These are phyloP conservation scores for Bacterosira constricta DNA, from an alignment of 108 stramenopile species.

Conservation along the genomic window DNA sequence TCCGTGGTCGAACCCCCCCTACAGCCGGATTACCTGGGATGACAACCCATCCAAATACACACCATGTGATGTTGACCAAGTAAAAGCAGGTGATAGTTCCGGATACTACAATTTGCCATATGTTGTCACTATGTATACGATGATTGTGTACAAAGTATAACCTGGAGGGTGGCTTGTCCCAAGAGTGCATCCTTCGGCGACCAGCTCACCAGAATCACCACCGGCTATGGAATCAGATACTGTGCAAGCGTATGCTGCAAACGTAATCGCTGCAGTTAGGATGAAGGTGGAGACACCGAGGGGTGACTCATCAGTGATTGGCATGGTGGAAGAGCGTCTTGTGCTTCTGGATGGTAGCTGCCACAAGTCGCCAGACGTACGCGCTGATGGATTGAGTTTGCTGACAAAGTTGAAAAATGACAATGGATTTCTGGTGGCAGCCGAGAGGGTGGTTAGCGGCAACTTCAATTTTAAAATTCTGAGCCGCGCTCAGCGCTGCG, in stretches of 20 bases:
- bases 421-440: too few species aligned
- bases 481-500: not conserved
- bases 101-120: conserved; percentile 11
- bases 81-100: conserved; percentile 17
- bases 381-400: too few species aligned
- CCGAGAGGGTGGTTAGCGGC: too few species aligned
- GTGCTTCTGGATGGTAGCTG: not conserved
- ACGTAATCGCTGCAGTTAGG: conserved; percentile 21
- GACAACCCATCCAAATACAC: too few species aligned
- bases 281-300: conserved; percentile 1
- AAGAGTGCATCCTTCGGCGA: conserved; percentile 75
- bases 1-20: too few species aligned
- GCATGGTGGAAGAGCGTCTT: not conserved
- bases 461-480: not conserved
- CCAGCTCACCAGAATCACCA: conserved; percentile 74
- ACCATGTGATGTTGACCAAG: conserved; percentile 36
- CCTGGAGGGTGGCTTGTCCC: conserved; percentile 87
- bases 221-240: conserved; percentile 61
- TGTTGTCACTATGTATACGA: conserved; percentile 37
- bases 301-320: not conserved
- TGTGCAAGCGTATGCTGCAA: conserved; percentile 52
- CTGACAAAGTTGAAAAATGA: too few species aligned
- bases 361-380: too few species aligned
- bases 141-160: conserved; percentile 68
- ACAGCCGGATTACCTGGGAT: too few species aligned